A percentile compares a stretch with the other conserved stretches of the same genome.
These are phyloP conservation scores for Adiantum capillusveneris DNA, from an alignment of 75 land plant species.

Conservation along the genomic window DNA sequence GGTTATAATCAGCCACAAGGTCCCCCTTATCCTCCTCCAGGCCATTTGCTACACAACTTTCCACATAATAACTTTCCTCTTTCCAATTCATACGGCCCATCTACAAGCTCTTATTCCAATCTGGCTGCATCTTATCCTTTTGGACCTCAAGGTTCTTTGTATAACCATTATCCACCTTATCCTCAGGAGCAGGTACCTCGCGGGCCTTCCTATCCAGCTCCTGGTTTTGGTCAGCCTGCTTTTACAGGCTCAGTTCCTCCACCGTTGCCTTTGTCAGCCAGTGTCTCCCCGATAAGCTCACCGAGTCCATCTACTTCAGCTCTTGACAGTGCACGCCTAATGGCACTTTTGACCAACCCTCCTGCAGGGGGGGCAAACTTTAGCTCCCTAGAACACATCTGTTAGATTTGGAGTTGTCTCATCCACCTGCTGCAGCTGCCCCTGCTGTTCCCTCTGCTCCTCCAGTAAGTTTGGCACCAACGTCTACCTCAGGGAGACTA, in stretches of 20 bases:
- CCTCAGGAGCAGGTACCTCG: neutral
- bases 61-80: neutral
- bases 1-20: neutral
- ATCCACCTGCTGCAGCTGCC: constrained; percentile 23
- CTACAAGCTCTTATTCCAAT: neutral
- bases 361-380: constrained; percentile 9
- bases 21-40: neutral
- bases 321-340: constrained; percentile 43
- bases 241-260: neutral
- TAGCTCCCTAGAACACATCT: neutral
- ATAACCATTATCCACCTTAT: neutral
- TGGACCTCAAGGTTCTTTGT: neutral
- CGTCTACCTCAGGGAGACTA: constrained; percentile 29
- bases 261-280: neutral
- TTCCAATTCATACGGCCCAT: neutral
- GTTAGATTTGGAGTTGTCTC: constrained; percentile 5
- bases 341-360: constrained; percentile 50
- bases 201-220: constrained; percentile 9
- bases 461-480: constrained; percentile 29
- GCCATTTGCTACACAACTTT: constrained; percentile 5
- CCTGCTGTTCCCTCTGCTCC: constrained; percentile 48
- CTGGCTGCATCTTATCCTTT: constrained; percentile 3
- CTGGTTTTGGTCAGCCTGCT: constrained; percentile 3
- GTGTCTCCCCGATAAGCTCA: constrained; percentile 7
- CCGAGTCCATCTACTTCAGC: constrained; percentile 8